Percentiles rank a stretch among this genome's conserved stretches.
Evolutionary conservation across 495 filamentous ascomycete genomes (phyloP).

Genomic region (Lasiosphaeria hispida): DNA sequence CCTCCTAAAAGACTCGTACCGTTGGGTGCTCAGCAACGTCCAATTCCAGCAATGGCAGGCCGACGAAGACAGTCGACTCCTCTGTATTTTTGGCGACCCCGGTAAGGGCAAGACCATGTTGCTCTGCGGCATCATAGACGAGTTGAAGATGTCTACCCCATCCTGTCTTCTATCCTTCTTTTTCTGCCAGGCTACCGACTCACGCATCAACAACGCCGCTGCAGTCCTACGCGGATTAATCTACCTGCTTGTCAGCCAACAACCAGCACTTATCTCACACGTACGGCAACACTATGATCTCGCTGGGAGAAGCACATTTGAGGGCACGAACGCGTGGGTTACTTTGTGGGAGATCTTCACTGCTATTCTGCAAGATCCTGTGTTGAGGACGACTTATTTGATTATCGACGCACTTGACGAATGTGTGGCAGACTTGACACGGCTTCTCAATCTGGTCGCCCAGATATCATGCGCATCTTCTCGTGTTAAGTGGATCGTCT

Average conservation of each 20-base stretch:
- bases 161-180: conserved; percentile 37
- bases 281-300: conserved; percentile 35
- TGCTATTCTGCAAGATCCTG: conserved; percentile 25
- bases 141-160: not conserved
- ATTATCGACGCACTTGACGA: conserved; percentile 18
- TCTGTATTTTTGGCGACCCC: conserved; percentile 1
- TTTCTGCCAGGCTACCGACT: conserved; percentile 42
- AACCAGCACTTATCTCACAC: conserved; percentile 35
- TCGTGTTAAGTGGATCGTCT: conserved; percentile 17
- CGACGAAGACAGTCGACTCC: not conserved
- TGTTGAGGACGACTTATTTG: conserved; percentile 1
- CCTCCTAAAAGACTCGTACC: not conserved
- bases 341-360: conserved; percentile 30
- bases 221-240: conserved; percentile 43
- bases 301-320: conserved; percentile 30
- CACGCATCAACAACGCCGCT: conserved; percentile 38
- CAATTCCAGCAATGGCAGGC: not conserved
- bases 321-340: conserved; percentile 32
- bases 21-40: not conserved
- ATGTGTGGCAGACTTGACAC: conserved; percentile 8
- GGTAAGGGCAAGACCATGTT: conserved; percentile 9
- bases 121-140: conserved; percentile 4
- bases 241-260: conserved; percentile 35
- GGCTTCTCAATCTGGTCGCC: conserved; percentile 5
- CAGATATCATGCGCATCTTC: not conserved